Conservation (phyloP, 1,284 basidiomycete species). For the Marasmius sp. region DNA sequence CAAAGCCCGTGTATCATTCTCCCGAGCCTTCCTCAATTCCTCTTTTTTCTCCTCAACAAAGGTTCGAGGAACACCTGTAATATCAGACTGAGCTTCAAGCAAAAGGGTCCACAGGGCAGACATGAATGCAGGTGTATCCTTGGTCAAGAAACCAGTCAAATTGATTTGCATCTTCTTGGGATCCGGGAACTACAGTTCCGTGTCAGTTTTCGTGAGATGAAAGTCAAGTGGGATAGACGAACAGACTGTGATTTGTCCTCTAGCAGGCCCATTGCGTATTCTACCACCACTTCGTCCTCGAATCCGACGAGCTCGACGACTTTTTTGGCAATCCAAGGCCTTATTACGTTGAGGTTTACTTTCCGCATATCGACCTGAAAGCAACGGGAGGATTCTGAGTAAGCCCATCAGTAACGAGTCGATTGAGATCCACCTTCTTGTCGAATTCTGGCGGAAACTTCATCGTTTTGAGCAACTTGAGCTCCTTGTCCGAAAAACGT, state of each 20-base stretch:
- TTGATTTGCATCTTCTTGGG: conserved; percentile 95
- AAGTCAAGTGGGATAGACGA: conserved; percentile 24
- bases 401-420: background rate
- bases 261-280: conserved; percentile 91
- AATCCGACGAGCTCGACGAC: conserved; percentile 88
- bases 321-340: conserved; percentile 93
- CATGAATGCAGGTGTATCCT: conserved; percentile 86
- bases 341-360: conserved; percentile 86
- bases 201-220: background rate
- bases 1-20: conserved; percentile 68
- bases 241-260: conserved; percentile 87
- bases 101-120: conserved; percentile 85
- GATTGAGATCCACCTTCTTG: conserved; percentile 61
- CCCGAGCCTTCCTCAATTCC: conserved; percentile 80
- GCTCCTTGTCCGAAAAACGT: conserved; percentile 95
- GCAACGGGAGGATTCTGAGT: conserved; percentile 6
- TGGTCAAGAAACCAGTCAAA: conserved; percentile 87
- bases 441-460: conserved; percentile 91
- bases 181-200: conserved; percentile 69
- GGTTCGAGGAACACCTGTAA: conserved; percentile 88
- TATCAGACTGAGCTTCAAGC: conserved; percentile 86
- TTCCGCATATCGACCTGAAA: conserved; percentile 89
- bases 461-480: conserved; percentile 82
- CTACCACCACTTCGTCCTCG: conserved; percentile 96
- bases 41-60: conserved; percentile 96